Base-by-base conservation (phyloP, 306 rosid genomes). In the Coriaria nepalensis region DNA sequence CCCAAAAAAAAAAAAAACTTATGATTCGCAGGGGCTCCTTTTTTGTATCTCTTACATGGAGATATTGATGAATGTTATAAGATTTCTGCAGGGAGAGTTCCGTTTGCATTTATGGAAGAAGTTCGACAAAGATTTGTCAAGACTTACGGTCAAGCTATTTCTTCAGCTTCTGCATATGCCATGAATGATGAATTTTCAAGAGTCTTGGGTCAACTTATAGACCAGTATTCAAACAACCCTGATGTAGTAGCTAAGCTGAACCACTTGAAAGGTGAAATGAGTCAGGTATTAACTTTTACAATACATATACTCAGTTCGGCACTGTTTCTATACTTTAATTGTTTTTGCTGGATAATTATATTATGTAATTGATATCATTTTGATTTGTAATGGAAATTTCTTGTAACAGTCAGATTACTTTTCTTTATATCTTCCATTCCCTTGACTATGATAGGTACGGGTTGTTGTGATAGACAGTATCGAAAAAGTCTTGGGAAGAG, bases 181-280 rank as follows among this genome's bases (percentile, higher is more conserved):
- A 82, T 82, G 93, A 82, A 82, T 45, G 93, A 78, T 6, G 93
- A 82, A 37, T 82, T 82, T 45, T 82, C 87, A 10, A 76, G 93
- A 69, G 67, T 78, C 66, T 70, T 82, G 49, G 75, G 63, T 48
- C 93, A 74, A 62, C 82, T 77, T 45, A 81, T 81, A 63, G 93
- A 81, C 56, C 74, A 78, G 60, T 78, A 61, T 59, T 78, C 93
- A 7, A 82, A 33, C 48, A 83, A 82, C 55, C 93, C 93, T 14
- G 78, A 82, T 57, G 84, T 87, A 14, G 29, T 20, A 20, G 93
- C 76, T 57, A 68, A 81, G 67, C 67, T 82, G 36, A 78, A 78
- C 58, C 77, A 87, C 7, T 68, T 82, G 34, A 78, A 75, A 73
- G 93, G 87, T 60, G 93, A 82, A 82, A 82, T 82, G 87, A 70